Percentiles rank a stretch among this genome's conserved stretches.
Evolutionary conservation across 2,329 filamentous ascomycete species (phyloP).

Genomic region (Rutstroemia sp.): DNA sequence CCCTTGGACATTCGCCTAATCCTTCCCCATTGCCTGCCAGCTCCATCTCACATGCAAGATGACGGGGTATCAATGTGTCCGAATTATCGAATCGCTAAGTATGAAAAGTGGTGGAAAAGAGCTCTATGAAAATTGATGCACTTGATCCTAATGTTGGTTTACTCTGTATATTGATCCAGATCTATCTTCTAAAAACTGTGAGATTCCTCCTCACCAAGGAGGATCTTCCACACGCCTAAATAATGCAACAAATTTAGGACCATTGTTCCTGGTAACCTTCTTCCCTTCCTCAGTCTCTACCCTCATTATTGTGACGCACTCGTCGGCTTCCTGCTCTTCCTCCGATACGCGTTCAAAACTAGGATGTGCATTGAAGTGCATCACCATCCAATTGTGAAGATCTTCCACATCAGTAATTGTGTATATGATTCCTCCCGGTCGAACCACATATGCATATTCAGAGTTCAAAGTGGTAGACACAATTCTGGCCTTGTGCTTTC

Average conservation of each 20-base stretch:
- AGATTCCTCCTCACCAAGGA: slow-evolving; percentile 35
- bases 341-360: slow-evolving; percentile 70
- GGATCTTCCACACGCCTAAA: slow-evolving; percentile 63
- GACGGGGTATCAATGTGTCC: not conserved
- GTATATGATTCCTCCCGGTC: slow-evolving; percentile 80
- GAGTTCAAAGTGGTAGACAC: slow-evolving; percentile 82
- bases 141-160: not conserved
- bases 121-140: not conserved
- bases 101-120: not conserved
- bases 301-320: slow-evolving; percentile 67
- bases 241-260: slow-evolving; percentile 83
- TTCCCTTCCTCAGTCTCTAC: slow-evolving; percentile 93
- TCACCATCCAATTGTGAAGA: slow-evolving; percentile 87
- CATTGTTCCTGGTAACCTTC: slow-evolving; percentile 87
- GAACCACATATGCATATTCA: slow-evolving; percentile 85
- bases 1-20: slow-evolving; percentile 16
- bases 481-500: slow-evolving; percentile 96
- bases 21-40: not conserved
- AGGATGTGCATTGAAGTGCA: slow-evolving; percentile 70
- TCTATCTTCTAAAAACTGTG: not conserved
- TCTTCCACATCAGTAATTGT: slow-evolving; percentile 98
- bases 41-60: not conserved
- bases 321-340: slow-evolving; percentile 59
- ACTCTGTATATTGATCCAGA: not conserved
- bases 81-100: not conserved